Base-by-base conservation (phyloP, 495 filamentous ascomycete genomes). In the Aspergillus biplanus region DNA sequence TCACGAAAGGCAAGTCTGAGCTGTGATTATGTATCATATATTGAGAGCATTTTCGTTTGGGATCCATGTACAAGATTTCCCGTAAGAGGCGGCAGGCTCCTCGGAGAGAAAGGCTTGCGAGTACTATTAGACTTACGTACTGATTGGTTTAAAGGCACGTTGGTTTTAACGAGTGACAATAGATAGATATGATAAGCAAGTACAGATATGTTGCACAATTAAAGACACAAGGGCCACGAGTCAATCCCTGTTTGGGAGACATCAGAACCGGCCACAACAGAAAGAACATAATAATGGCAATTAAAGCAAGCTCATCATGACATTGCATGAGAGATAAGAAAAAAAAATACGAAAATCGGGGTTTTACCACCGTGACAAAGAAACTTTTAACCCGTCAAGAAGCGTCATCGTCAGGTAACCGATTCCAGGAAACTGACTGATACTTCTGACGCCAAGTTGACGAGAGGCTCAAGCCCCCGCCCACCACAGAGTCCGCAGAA, bases 1-100 rank as follows among this genome's bases (percentile, higher is more conserved):
- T 65, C 27, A 53, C 58, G 66, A 80, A 83, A 84, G 81, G 80
- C 81, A 84, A 83, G 78, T 83, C 81, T 83, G 81, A 84, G 79
- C 76, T 77, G 68, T 50, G 55, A 52, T 33, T 49, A 18, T 21
- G 27, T 32, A 34, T 33, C 21, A 32, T 9, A 18, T 48, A 15
- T 31, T 55, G 11, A 31, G 33, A 5, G 21, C 21, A 27, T 27
- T 27, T 27, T 27, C 21, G 21, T 27, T 27, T 27, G 21, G 21
- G 21, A 27, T 27, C 6, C 33, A 37, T 33, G 32, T 18, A 55
- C 32, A 37, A 33, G 33, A 33, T 34, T 33, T 34, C 31, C 53
- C 34, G 2, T 33, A 35, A 55, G 5, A 27, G 21, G 21, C 2
- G 21, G 21, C 21, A 27, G 21, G 21, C 21, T 44, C 4, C 39